Evolutionary conservation across 371 early-diverging fungal genomes (phyloP), one percentile per base, ranked within the genome.

Genomic region (Rhizopus delemar): DNA sequence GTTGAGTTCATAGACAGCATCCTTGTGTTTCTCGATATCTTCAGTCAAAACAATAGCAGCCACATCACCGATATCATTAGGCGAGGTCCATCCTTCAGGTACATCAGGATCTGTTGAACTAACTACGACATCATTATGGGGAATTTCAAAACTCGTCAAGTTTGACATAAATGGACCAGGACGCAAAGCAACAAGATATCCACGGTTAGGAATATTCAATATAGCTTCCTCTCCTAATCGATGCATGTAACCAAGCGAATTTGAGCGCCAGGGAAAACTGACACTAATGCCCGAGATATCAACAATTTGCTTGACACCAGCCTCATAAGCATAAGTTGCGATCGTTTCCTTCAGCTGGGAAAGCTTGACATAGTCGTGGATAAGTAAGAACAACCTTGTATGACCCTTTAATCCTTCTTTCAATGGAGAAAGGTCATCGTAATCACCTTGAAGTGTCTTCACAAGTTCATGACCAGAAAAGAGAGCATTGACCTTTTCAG

Each of bases 131-230:
- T 13, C 31, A n/a, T 8, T 29, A 34, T 34, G 6, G 11, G 51
- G 34, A 31, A 39, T 41, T 16, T 28, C 32, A 43, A 48, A 16
- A 22, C 11, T 22, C 7, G 62, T n/a, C 3, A 53, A 13, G 41
- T 75, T 75, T 5, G 70, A 55, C 65, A 71, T 68, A 60, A 77
- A 77, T 1, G 51, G 50, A 41, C 55, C 56, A 4, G 77, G 77
- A n/a, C 77, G 68, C 5, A 77, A 61, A 0, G 74, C 41, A 3
- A 77, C 70, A 45, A 60, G 57, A 7, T 12, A 5, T 8, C 62
- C 66, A n/a, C 70, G 60, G 16, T 67, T 56, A 4, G 69, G 67
- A 6, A 67, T 51, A 11, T 56, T 55, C 48, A 50, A 59, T n/a
- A 75, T 70, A 0, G 49, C 59, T 39, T 69, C 53, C 43, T 76